phyloP scores from a whole-genome alignment of 73 alveolate species.

The Paramecium primaurelia region DNA sequence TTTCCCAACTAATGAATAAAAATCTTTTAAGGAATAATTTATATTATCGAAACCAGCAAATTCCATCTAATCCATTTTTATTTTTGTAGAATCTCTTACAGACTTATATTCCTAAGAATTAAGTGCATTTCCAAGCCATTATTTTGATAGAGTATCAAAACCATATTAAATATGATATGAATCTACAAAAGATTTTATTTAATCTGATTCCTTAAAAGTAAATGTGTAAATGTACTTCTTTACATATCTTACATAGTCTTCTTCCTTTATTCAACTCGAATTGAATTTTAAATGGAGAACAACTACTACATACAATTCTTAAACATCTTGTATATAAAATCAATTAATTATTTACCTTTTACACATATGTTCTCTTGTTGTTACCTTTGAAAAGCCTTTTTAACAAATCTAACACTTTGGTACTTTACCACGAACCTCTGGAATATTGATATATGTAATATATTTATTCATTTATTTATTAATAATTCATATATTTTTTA shows the following conservation, averaged over 20 bases:
- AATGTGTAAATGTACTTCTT: not conserved
- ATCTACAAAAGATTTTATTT: not conserved
- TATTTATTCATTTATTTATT: not conserved
- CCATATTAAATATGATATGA: not conserved
- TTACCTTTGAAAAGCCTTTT: not conserved
- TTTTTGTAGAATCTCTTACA: not conserved
- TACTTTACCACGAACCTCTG: not conserved
- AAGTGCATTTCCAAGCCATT: not conserved
- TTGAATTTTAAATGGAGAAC: not conserved
- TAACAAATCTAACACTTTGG: not conserved
- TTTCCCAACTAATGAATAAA: not conserved
- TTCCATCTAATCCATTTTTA: not conserved
- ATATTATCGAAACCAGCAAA: constrained; percentile 9
- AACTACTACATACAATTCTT: not conserved
- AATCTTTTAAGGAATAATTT: not conserved
- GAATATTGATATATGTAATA: not conserved
- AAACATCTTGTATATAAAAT: not conserved
- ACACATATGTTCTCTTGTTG: not conserved
- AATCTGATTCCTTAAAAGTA: not conserved
- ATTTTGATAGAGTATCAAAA: not conserved
- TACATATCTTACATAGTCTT: not conserved
- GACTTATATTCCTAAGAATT: not conserved
- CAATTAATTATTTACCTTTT: not conserved
- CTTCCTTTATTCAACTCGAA: not conserved
- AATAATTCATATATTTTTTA: not conserved